Base-by-base conservation (phyloP, 495 filamentous ascomycete genomes). In the Aspergillus sclerotioniger region DNA sequence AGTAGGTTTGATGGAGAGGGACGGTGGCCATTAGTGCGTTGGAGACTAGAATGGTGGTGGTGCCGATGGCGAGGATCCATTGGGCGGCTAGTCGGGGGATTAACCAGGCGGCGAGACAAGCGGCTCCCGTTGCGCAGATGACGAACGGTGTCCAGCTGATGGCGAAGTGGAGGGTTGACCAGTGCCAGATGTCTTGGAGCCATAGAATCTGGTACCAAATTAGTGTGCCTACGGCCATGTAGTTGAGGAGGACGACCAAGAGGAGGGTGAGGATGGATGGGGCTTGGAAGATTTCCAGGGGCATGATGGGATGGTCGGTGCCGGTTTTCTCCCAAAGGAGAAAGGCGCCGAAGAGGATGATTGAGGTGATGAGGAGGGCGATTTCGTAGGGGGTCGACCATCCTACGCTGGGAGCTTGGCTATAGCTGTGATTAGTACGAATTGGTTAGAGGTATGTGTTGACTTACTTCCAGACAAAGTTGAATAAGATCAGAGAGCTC, bases 391-490 rank as follows among this genome's bases (percentile, higher is more conserved):
- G 72, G 0, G 65, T 72, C 3, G 59, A 56, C 80, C 80, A 82
- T 29, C 80, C 80, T 0, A 73, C 75, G 32, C 70, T 68, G 12
- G 80, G 76, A 8, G 80, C 80, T 75, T 82, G 78, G 56, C 80
- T 82, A 25, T 8, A 29, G 52, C 53, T 10, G 49, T 55, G 43
- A 63, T 19, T 20, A 47, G 35, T 21, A 6, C 29, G 43, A 2
- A 20, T 45, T 31, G 19, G 8, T 28, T 21, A 3, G 15, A 15
- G 8, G 17, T 13, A 31, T 10, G 10, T 37, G 16, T 21, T 7
- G 0, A 65, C 78, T 67, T 66, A 83, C 78, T 79, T 82, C 80
- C 80, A 84, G 20, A 75, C 75, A 62, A 82, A 75, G 60, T 79
- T 84, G 68, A 83, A 83, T 2, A 82, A 54, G 10, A 83, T 77